phyloP scores from a whole-genome alignment of 305 asterid species.

The Ilex paraguariensis region DNA sequence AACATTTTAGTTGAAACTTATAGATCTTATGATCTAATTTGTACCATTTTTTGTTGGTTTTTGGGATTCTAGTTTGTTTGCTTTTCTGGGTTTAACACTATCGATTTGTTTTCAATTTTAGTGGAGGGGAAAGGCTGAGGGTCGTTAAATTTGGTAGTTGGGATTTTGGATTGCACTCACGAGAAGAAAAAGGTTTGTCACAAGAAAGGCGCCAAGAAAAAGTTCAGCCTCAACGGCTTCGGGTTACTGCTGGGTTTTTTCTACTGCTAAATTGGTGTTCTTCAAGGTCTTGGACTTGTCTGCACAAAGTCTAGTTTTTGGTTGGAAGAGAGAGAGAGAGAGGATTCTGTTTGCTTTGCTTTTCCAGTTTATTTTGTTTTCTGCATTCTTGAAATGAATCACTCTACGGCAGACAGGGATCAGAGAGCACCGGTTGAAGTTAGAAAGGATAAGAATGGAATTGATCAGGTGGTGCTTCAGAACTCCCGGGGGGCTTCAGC shows the following conservation, averaged over 20 bases:
- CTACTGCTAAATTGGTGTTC: neutral
- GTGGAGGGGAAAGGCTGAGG: slow-evolving; percentile 17
- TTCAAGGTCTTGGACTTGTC: slow-evolving; percentile 4
- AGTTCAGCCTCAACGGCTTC: slow-evolving; percentile 33
- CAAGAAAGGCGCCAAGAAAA: slow-evolving; percentile 36
- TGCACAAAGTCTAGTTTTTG: slow-evolving; percentile 11
- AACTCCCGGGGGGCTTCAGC: slow-evolving; percentile 84
- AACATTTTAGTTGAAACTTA: slow-evolving; percentile 1
- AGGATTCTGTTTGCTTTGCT: slow-evolving; percentile 10
- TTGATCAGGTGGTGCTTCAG: slow-evolving; percentile 79
- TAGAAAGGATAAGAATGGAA: slow-evolving; percentile 84
- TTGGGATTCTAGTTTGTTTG: slow-evolving; percentile 17
- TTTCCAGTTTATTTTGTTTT: slow-evolving; percentile 11
- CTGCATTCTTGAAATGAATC: slow-evolving; percentile 52
- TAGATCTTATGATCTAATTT: slow-evolving; percentile 11
- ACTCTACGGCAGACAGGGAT: slow-evolving; percentile 78
- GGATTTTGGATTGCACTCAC: slow-evolving; percentile 51
- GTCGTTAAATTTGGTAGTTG: slow-evolving; percentile 33
- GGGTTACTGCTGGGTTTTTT: slow-evolving; percentile 22
- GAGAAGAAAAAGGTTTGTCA: slow-evolving; percentile 41
- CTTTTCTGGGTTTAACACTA: neutral
- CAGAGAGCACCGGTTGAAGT: slow-evolving; percentile 56
- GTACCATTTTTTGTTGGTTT: slow-evolving; percentile 15
- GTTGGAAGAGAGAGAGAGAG: slow-evolving; percentile 1
- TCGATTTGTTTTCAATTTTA: slow-evolving; percentile 11